Evolutionary conservation across 129 eudicot species (phyloP).

Genomic region (Flaveria brownii): DNA sequence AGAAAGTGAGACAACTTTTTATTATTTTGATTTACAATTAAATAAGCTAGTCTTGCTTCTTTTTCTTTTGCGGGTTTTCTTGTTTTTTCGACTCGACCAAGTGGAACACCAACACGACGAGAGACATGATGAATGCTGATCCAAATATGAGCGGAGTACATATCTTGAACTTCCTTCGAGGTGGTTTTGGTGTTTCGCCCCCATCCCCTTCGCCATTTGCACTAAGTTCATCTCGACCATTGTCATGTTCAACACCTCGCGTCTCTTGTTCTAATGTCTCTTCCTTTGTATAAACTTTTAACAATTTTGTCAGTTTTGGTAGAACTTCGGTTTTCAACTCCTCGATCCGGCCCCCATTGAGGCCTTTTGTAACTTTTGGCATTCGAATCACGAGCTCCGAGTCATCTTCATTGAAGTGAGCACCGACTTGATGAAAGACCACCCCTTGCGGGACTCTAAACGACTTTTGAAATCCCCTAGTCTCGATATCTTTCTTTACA

Average conservation of each 20-base stretch:
- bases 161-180: constrained; percentile 24
- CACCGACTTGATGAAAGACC: constrained; percentile 38
- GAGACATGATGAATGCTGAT: constrained; percentile 55
- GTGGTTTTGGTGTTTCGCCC: constrained; percentile 11
- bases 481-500: constrained; percentile 42
- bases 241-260: background rate
- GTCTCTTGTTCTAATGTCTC: constrained; percentile 25
- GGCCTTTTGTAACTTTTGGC: constrained; percentile 47
- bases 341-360: constrained; percentile 36
- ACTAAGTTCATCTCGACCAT: background rate
- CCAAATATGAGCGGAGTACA: constrained; percentile 61
- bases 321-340: constrained; percentile 37
- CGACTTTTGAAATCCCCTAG: constrained; percentile 36
- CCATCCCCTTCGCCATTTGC: background rate
- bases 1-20: no score
- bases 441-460: constrained; percentile 53
- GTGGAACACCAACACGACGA: constrained; percentile 52
- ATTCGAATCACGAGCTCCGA: constrained; percentile 43
- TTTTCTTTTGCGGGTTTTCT: constrained; percentile 35
- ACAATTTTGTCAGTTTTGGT: background rate
- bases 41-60: constrained; percentile 23
- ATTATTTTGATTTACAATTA: background rate
- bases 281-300: background rate
- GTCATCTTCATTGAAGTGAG: constrained; percentile 42
- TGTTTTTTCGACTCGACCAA: constrained; percentile 41